These are phyloP conservation scores for Hibiscus trionum DNA, from an alignment of 345 rosid species.

Conservation along the genomic window DNA sequence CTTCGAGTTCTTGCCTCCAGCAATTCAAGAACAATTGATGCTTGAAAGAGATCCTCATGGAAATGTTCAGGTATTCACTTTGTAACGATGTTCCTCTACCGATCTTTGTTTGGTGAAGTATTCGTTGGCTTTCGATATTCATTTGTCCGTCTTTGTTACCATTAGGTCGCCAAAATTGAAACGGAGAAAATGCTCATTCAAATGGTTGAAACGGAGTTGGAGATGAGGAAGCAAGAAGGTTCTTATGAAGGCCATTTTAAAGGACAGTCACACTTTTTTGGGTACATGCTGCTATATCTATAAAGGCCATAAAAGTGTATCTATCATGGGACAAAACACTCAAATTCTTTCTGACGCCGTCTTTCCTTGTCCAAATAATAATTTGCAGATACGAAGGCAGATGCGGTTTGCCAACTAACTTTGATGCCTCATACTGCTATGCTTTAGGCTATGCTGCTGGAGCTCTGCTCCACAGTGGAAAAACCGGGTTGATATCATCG, in stretches of 20 bases:
- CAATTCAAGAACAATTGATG: slow-evolving; percentile 88
- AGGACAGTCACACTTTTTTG: slow-evolving; percentile 94
- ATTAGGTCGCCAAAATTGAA: slow-evolving; percentile 90
- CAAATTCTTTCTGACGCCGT: not conserved
- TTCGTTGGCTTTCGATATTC: not conserved
- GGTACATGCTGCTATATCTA: slow-evolving; percentile 35
- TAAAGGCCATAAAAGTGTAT: not conserved
- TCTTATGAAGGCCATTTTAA: slow-evolving; percentile 51
- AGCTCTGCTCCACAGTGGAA: slow-evolving; percentile 76
- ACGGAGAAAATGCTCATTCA: slow-evolving; percentile 98
- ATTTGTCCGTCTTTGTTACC: not conserved
- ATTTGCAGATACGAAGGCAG: slow-evolving; percentile 85
- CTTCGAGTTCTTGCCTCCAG: slow-evolving; percentile 74
- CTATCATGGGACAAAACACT: too few species aligned
- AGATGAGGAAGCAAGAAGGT: slow-evolving; percentile 73
- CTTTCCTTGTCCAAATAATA: slow-evolving; percentile 5
- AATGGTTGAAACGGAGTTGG: slow-evolving; percentile 93
- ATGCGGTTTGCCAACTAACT: slow-evolving; percentile 93
- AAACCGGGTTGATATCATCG: slow-evolving; percentile 86
- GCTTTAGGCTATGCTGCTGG: slow-evolving; percentile 91
- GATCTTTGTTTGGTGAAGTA: slow-evolving; percentile 6
- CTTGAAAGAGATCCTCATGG: slow-evolving; percentile 99
- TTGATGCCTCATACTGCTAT: slow-evolving; percentile 84
- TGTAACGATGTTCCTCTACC: not conserved
- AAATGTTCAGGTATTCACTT: slow-evolving; percentile 77